Conservation (phyloP, 805 yeast species). For the Debaryomyces castellii region DNA sequence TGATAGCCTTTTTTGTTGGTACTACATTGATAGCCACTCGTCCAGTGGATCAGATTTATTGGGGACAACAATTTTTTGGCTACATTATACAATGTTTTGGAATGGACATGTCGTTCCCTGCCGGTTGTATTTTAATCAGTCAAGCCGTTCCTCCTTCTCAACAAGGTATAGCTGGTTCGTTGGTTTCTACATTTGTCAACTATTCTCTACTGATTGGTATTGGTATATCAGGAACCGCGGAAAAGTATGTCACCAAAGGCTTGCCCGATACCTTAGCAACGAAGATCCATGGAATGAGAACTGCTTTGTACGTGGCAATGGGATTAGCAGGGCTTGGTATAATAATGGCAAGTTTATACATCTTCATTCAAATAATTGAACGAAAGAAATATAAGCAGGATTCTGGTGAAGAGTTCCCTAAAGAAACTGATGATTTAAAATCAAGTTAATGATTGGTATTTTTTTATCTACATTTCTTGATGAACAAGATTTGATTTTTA, state of each 20-base stretch:
- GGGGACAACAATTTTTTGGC: conserved; percentile 57
- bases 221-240: conserved; percentile 36
- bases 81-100: conserved; percentile 61
- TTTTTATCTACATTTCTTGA: no score
- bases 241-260: conserved; percentile 22
- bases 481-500: no score
- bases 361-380: conserved; percentile 5
- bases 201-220: conserved; percentile 52
- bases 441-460: no score
- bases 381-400: neutral
- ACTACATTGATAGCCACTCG: conserved; percentile 50
- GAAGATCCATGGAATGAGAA: conserved; percentile 19
- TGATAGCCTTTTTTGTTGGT: conserved; percentile 54
- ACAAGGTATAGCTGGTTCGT: conserved; percentile 78
- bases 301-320: conserved; percentile 31
- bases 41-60: conserved; percentile 61
- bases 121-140: conserved; percentile 62
- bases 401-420: no score
- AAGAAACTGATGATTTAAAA: no score
- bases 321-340: conserved; percentile 34
- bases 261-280: conserved; percentile 14
- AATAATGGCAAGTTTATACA: conserved; percentile 16
- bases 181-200: conserved; percentile 68
- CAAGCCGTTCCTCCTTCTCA: conserved; percentile 57
- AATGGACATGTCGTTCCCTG: conserved; percentile 79